Evolutionary conservation across 1,139 yeast species (phyloP), one percentile per base, ranked within the genome.

Genomic region (Pichia sp.): DNA sequence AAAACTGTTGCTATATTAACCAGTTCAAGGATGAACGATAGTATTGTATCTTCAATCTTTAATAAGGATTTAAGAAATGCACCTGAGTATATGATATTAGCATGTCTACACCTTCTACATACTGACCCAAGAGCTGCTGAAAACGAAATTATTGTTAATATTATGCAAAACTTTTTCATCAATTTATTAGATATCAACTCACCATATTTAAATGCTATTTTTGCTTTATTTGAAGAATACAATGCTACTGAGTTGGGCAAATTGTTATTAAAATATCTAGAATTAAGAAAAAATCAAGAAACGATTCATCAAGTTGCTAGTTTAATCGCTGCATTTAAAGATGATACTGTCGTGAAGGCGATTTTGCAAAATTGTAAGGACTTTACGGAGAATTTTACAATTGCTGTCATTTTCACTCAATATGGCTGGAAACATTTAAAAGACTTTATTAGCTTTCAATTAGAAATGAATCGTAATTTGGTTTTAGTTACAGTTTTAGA

Each of bases 81-180:
- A 51, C 80, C 81, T 5, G 80, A 76, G 50, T 76, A 74, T 54
- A 66, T 77, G 45, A 65, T 74, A 33, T 66, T 73, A 12, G 80
- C 78, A 5, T 75, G 78, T 29, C 64, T 67, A 6, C 74, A 74
- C 43, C 66, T 71, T 27, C 48, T 60, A 29, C 54, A 56, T 36
- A 58, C 57, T 32, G 53, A 53, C 24, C 54, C 60, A 35, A 55
- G 54, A 42, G 65, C 60, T 9, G 51, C 51, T 24, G 56, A 57
- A 41, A 55, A 51, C 40, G 59, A 55, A 28, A 59, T 61, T 6
- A 54, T 58, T 25, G 40, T 53, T 32, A 60, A 60, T 46, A 54
- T 63, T 12, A 55, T 58, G 59, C 59, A 62, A 45, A 56, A 58
- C 20, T 59, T 76, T 45, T 70, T 76, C 50, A 67, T 70, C 4